A percentile compares a stretch with the other conserved stretches of the same genome.
Evolutionary conservation across 2,329 filamentous ascomycete genomes (phyloP).

Genomic region (Fusarium burgessii): DNA sequence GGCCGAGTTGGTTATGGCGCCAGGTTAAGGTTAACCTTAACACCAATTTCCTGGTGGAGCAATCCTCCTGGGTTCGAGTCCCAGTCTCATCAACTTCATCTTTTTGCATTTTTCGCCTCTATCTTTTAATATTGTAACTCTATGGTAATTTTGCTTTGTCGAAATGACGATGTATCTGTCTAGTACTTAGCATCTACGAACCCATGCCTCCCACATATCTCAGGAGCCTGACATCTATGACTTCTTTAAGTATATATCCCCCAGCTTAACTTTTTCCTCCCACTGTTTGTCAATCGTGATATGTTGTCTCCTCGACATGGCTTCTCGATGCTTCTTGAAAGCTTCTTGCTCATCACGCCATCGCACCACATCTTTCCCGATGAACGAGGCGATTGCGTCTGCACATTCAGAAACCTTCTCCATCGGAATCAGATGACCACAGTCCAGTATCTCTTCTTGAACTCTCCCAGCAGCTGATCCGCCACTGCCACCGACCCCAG

Average conservation of each 20-base stretch:
- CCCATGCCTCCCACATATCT: not conserved
- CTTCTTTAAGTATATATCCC: not conserved
- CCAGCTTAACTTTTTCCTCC: not conserved
- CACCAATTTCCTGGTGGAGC: slow-evolving; percentile 35
- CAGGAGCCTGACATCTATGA: no score
- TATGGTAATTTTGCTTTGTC: slow-evolving; percentile 58
- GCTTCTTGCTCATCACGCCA: not conserved
- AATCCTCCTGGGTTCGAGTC: slow-evolving; percentile 40
- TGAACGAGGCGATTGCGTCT: not conserved
- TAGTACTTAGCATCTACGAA: not conserved
- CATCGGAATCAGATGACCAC: slow-evolving; percentile 6
- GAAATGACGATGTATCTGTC: no score
- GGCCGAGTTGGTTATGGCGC: slow-evolving; percentile 39
- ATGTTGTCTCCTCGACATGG: not conserved
- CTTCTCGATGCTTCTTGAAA: not conserved
- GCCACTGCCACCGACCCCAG: not conserved
- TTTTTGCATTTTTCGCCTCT: not conserved
- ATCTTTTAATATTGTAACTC: no score
- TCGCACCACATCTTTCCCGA: not conserved
- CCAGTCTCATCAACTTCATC: slow-evolving; percentile 24
- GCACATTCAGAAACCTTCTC: slow-evolving; percentile 6
- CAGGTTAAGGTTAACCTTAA: slow-evolving; percentile 38
- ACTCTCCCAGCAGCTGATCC: not conserved
- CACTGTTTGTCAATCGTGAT: not conserved
- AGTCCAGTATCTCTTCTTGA: not conserved